A percentile compares a stretch with the other conserved stretches of the same genome.
Conservation (phyloP, 371 early-diverging fungal species). For the Mortierella sp. region DNA sequence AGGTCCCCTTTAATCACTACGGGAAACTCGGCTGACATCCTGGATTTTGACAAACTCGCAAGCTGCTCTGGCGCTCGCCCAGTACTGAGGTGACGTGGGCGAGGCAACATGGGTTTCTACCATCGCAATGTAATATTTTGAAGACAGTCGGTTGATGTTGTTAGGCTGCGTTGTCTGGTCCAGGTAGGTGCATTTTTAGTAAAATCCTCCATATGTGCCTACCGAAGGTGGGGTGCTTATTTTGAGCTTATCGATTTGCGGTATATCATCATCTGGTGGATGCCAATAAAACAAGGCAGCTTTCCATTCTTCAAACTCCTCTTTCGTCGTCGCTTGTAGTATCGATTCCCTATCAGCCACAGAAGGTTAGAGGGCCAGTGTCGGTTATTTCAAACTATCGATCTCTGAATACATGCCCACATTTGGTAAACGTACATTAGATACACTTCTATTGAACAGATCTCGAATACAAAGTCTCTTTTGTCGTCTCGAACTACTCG, state of each 20-base stretch:
- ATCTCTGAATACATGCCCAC: background rate
- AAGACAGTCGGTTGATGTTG: background rate
- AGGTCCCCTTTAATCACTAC: conserved; percentile 44
- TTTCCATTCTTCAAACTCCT: conserved; percentile 56
- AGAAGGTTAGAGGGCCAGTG: background rate
- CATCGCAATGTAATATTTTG: background rate
- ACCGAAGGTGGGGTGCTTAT: conserved; percentile 39
- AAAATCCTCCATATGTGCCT: background rate
- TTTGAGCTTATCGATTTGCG: conserved; percentile 43
- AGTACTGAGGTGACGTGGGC: conserved; percentile 37
- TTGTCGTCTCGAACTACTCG: conserved; percentile 45
- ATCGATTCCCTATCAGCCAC: conserved; percentile 41
- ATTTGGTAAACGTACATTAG: conserved; percentile 31
- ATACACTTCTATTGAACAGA: conserved; percentile 54
- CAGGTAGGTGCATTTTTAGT: background rate
- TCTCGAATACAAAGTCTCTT: conserved; percentile 54
- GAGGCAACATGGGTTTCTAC: conserved; percentile 32
- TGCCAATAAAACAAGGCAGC: conserved; percentile 53
- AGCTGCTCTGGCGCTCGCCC: conserved; percentile 27
- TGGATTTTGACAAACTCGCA: conserved; percentile 19
- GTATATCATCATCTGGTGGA: conserved; percentile 52
- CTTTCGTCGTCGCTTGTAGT: conserved; percentile 49
- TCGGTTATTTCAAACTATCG: too few relatives aligned
- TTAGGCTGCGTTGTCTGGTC: background rate
- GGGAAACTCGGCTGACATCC: conserved; percentile 36